Evolutionary conservation across 2,329 filamentous ascomycete species (phyloP).

Genomic region (Endothia cerciana): DNA sequence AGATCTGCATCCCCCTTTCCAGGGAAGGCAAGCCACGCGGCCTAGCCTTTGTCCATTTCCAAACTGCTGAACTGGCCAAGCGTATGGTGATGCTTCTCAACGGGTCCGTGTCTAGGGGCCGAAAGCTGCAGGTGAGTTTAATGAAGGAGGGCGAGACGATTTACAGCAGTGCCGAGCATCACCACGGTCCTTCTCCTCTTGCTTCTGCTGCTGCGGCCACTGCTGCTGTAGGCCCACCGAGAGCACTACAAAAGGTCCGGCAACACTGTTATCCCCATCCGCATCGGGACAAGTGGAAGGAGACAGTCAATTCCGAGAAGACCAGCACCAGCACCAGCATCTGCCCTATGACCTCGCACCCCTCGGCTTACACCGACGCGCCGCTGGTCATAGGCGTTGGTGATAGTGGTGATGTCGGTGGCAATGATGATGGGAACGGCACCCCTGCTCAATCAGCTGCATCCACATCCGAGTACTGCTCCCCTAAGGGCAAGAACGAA

Average conservation of each 20-base stretch:
- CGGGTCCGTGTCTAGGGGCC: slow-evolving; percentile 25
- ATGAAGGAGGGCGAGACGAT: slow-evolving; percentile 29
- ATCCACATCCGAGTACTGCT: background rate
- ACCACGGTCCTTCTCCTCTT: no score
- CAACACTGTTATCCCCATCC: no score
- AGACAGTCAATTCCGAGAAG: slow-evolving; percentile 23
- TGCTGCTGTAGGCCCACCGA: background rate
- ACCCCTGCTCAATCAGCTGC: slow-evolving; percentile 9
- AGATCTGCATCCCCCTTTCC: slow-evolving; percentile 19
- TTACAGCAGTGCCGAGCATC: background rate
- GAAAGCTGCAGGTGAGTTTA: slow-evolving; percentile 25
- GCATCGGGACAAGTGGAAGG: slow-evolving; percentile 22
- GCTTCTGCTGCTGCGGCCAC: no score
- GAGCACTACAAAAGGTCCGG: no score
- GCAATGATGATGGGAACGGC: slow-evolving; percentile 22
- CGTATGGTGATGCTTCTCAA: slow-evolving; percentile 23
- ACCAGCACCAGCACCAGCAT: slow-evolving; percentile 8
- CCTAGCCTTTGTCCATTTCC: slow-evolving; percentile 25
- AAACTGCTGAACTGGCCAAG: slow-evolving; percentile 22
- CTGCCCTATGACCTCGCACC: no score
- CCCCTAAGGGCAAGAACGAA: background rate
- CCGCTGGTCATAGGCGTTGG: no score
- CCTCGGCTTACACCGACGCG: no score
- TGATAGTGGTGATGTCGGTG: slow-evolving; percentile 17
- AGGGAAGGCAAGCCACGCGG: slow-evolving; percentile 26